These are phyloP conservation scores for Talinum fruticosum DNA, from an alignment of 148 eudicot genomes.

Conservation along the genomic window DNA sequence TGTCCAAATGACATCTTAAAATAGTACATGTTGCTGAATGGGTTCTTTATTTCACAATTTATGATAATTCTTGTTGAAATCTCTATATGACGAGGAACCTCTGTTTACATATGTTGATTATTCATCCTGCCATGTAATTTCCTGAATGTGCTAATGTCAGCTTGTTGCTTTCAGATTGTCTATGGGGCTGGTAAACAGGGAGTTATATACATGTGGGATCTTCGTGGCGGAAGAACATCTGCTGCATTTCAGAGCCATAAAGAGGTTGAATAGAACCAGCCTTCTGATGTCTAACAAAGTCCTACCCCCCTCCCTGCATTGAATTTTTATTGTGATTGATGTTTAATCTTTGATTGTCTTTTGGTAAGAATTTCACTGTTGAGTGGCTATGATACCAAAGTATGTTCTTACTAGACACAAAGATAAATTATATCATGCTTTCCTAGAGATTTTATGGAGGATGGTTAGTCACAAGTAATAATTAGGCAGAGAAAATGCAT, in stretches of 20 bases:
- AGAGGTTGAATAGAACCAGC: constrained; percentile 44
- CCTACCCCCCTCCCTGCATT: background rate
- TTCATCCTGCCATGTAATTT: constrained; percentile 1
- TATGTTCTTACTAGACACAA: background rate
- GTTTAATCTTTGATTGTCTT: background rate
- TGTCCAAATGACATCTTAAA: background rate
- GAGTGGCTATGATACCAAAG: background rate
- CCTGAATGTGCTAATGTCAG: background rate
- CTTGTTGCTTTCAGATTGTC: constrained; percentile 39
- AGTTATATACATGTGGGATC: constrained; percentile 78
- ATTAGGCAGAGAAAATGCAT: background rate
- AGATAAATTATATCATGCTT: background rate
- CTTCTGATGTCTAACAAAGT: background rate
- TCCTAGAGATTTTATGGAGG: background rate
- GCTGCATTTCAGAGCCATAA: constrained; percentile 74
- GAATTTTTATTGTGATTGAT: background rate
- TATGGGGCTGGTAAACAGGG: constrained; percentile 41
- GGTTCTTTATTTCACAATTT: background rate
- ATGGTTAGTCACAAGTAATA: background rate
- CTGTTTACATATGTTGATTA: background rate
- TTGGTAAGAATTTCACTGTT: background rate
- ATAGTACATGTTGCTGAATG: background rate
- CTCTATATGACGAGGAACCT: background rate
- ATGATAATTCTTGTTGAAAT: background rate
- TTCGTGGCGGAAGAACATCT: constrained; percentile 87